Evolutionary conservation across 345 rosid species (phyloP).

Genomic region (Orychophragmus violaceus): DNA sequence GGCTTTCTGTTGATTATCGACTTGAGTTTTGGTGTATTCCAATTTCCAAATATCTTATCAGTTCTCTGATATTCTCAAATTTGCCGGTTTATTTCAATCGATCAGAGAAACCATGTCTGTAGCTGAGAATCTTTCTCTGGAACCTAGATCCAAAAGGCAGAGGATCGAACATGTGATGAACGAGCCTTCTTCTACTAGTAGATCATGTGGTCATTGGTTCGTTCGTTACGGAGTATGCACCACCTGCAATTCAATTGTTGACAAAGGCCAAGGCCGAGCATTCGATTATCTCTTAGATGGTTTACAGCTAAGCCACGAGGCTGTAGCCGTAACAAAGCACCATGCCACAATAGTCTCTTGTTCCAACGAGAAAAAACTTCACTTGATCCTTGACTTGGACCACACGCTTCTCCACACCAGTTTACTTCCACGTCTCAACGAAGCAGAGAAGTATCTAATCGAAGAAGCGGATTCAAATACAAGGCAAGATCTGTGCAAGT

Average conservation of each 20-base stretch:
- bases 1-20: too few species aligned
- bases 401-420: conserved; percentile 5
- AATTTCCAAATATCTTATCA: too few species aligned
- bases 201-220: not conserved
- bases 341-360: not conserved
- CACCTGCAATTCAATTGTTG: not conserved
- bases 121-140: not conserved
- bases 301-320: conserved; percentile 3
- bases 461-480: not conserved
- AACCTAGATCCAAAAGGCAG: not conserved
- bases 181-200: not conserved
- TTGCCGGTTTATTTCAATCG: not conserved
- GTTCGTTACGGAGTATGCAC: not conserved
- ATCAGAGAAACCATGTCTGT: not conserved
- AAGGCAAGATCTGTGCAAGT: not conserved
- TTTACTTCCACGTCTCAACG: not conserved
- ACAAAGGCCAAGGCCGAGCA: not conserved
- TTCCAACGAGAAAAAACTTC: not conserved
- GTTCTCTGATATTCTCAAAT: too few species aligned
- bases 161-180: not conserved
- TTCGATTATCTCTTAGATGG: not conserved
- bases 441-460: not conserved
- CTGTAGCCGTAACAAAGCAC: not conserved
- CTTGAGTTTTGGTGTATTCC: too few species aligned
- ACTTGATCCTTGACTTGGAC: conserved; percentile 15